phyloP scores from a whole-genome alignment of 2,329 filamentous ascomycete species.

The Epichloe amarillans region DNA sequence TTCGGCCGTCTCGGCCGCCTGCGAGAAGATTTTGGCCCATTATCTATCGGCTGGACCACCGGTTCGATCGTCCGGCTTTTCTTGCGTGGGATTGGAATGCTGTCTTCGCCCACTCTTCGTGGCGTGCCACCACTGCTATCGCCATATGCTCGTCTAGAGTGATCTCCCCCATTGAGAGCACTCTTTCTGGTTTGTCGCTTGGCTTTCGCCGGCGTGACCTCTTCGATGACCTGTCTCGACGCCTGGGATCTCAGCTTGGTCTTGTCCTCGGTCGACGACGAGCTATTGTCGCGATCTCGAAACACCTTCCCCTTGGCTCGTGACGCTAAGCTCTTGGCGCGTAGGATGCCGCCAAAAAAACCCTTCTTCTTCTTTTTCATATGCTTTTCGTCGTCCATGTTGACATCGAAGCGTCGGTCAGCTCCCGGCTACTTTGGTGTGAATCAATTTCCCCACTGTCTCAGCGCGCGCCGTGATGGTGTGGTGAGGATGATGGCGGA shows the following conservation, averaged over 20 bases:
- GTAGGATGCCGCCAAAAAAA: conserved; percentile 36
- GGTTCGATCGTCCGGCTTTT: not conserved
- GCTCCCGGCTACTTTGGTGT: too few relatives aligned
- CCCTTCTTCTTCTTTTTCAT: conserved; percentile 26
- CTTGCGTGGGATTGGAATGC: not conserved
- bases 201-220: not conserved
- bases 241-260: not conserved
- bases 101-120: not conserved
- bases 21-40: conserved; percentile 17
- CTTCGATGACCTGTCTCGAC: not conserved
- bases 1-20: conserved; percentile 30
- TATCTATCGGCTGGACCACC: not conserved
- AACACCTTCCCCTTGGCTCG: conserved; percentile 4
- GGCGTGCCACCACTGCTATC: not conserved
- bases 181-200: not conserved
- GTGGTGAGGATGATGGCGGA: too few relatives aligned
- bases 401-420: conserved; percentile 8
- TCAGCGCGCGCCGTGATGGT: too few relatives aligned
- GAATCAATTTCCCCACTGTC: too few relatives aligned
- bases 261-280: not conserved
- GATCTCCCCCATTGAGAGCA: not conserved
- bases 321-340: conserved; percentile 29
- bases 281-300: not conserved
- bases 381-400: conserved; percentile 21
- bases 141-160: not conserved